phyloP scores from a whole-genome alignment of 2,329 filamentous ascomycete genomes.

The Trematosphaeria pertusa region DNA sequence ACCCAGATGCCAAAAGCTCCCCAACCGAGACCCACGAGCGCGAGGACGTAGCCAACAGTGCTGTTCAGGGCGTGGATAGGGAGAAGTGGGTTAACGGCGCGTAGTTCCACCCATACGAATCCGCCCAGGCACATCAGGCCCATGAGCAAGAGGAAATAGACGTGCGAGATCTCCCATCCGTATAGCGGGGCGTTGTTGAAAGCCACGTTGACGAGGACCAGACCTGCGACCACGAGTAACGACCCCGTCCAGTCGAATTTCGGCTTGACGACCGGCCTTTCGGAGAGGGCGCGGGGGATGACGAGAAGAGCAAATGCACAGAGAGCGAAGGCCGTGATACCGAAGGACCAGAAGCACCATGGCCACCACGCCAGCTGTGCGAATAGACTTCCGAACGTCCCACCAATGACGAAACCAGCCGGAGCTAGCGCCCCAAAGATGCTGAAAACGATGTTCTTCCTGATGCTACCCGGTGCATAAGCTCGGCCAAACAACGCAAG shows the following conservation, averaged over 20 bases:
- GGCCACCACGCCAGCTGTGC: constrained; percentile 43
- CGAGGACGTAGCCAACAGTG: constrained; percentile 37
- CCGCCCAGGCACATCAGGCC: constrained; percentile 28
- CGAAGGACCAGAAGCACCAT: constrained; percentile 36
- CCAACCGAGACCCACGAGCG: constrained; percentile 36
- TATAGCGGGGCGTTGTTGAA: constrained; percentile 38
- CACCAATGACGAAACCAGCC: constrained; percentile 44
- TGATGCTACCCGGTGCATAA: constrained; percentile 39
- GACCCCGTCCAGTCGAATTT: constrained; percentile 37
- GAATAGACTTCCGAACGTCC: constrained; percentile 42
- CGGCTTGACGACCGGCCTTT: constrained; percentile 18
- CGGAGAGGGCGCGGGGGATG: constrained; percentile 22
- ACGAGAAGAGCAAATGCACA: constrained; percentile 16
- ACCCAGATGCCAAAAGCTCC: constrained; percentile 45
- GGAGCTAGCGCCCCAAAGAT: constrained; percentile 48
- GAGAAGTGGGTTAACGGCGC: constrained; percentile 34
- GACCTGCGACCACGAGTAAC: constrained; percentile 26
- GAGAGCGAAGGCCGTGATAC: constrained; percentile 20
- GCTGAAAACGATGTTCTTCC: constrained; percentile 49
- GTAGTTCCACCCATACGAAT: constrained; percentile 37
- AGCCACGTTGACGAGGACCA: constrained; percentile 38
- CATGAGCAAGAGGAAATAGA: constrained; percentile 38
- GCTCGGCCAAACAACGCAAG: constrained; percentile 45
- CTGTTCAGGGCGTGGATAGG: constrained; percentile 36
- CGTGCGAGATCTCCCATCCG: constrained; percentile 33